Evolutionary conservation across 1,139 yeast species (phyloP), one percentile per base, ranked within the genome.

Genomic region (Geotrichum siamense): DNA sequence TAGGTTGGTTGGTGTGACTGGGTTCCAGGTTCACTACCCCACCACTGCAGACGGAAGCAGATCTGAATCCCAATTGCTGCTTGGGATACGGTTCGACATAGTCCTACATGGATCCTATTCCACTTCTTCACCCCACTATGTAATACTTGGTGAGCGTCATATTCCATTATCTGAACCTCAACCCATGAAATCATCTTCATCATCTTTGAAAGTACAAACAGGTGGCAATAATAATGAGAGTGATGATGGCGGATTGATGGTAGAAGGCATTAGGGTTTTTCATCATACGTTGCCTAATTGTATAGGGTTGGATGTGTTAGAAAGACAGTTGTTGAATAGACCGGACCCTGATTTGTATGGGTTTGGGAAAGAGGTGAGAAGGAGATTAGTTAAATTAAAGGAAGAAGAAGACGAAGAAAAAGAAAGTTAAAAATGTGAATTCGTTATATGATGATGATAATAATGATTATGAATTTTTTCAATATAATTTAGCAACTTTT

Each of bases 201-300:
- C n/a, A n/a, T n/a, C n/a, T n/a, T n/a, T n/a, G n/a, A n/a, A n/a
- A n/a, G n/a, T n/a, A n/a, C n/a, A n/a, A n/a, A n/a, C n/a, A n/a
- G n/a, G n/a, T n/a, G n/a, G n/a, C n/a, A n/a, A n/a, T n/a, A n/a
- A n/a, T n/a, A n/a, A n/a, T n/a, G n/a, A 20, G n/a, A 33, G 20
- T 19, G 36, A 20, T 33, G 13, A 20, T 33, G 39, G 17, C 6
- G 32, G 19, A 2, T 28, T 16, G 9, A 25, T 16, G n/a, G 10
- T 36, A 5, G 22, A 36, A 15, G 39, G 30, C 2, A 20, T 45
- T 1, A 37, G 38, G 25, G 22, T 45, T 8, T 45, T 41, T 25
- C 37, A 38, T 12, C 48, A 45, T 32, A 41, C 48, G 8, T 13
- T 41, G 5, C 48, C 48, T 3, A 39, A 39, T 6, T 45, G 38